Evolutionary conservation across 768 basidiomycete genomes (phyloP), one percentile per base, ranked within the genome.

Genomic region (Gautieria morchelliformis): DNA sequence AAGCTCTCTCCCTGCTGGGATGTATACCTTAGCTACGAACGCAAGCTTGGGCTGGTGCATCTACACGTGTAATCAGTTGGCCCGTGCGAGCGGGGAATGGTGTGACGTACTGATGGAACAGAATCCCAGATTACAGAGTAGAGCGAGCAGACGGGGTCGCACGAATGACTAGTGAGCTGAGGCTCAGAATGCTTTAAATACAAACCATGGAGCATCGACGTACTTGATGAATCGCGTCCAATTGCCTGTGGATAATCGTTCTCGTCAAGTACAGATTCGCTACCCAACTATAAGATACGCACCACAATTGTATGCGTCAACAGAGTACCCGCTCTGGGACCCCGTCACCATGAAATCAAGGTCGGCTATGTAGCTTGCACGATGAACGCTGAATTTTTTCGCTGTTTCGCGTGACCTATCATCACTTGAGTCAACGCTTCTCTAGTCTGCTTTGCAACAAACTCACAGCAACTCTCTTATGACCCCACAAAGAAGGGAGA

Each of bases 211-310:
- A 37, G 57, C 9, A 24, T 19, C 27, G 11, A 66, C 82, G 58
- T 61, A 85, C 85, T 87, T 88, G 33, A 87, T 71, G 60, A 87
- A 88, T 4, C 85, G 76, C 8, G 84, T 83, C 86, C 86, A 88
- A 62, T 87, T 88, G 7, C 86, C 85, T 57, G 37, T 32, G 5
- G 27, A 55, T 3, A 6, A 30, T 49, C 15, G 37, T 20, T 10
- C 17, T 33, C 30, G 24, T 17, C n/a, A 19, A 27, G 37, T 49
- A 57, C 2, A 48, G 17, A 3, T 19, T 5, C 45, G 9, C 10
- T 30, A 12, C 35, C n/a, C 14, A 22, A 3, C 40, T 49, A n/a
- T n/a, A n/a, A 61, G 40, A 42, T 24, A 19, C 79, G 45, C 53
- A 83, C 85, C 85, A 60, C 66, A 71, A 1, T 63, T 64, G 51